Base-by-base conservation (phyloP, 495 filamentous ascomycete species). In the Talaromyces proteolyticus region DNA sequence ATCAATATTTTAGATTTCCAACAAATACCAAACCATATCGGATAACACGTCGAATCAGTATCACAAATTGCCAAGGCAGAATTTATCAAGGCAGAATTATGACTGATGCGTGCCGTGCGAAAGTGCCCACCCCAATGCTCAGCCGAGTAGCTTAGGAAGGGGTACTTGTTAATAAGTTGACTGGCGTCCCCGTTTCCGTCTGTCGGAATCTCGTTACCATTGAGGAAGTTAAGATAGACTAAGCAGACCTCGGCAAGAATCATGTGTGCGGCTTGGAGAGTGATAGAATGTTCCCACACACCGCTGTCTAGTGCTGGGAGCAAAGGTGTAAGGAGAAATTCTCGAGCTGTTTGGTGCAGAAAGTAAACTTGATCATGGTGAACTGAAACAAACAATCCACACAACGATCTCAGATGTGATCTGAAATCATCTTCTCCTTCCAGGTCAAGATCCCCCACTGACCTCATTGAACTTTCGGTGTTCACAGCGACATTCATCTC, bases 401-500 rank as follows among this genome's bases (percentile, higher is more conserved):
- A 75, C 8, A 52, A 34, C 6, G 60, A 57, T 60, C 66, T 50
- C 0, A 75, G 24, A 23, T 47, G 49, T 10, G 38, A 12, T 14
- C 45, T 54, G 25, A 68, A 66, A 42, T 56, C 44, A 2, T 57
- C 29, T 44, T 66, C 53, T 17, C 53, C 48, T 49, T 60, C 55
- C 7, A 54, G 26, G 17, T 65, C 53, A 38, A 62, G 46, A 18
- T 61, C 57, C 34, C 53, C 3, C 21, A 57, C 44, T 16, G 61
- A 62, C 23, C 47, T 36, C 22, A 57, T 42, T 6, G 43, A 29
- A 19, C 58, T 24, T 47, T 52, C 47, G 36, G 72, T 51, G 18
- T 57, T 57, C 21, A 75, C 38, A 24, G 67, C 67, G 40, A 63
- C 47, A 39, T 62, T 64, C 64, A 76, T 63, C 49, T 76, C 72